phyloP scores from a whole-genome alignment of 495 filamentous ascomycete species.

The Oidiodendron maius region DNA sequence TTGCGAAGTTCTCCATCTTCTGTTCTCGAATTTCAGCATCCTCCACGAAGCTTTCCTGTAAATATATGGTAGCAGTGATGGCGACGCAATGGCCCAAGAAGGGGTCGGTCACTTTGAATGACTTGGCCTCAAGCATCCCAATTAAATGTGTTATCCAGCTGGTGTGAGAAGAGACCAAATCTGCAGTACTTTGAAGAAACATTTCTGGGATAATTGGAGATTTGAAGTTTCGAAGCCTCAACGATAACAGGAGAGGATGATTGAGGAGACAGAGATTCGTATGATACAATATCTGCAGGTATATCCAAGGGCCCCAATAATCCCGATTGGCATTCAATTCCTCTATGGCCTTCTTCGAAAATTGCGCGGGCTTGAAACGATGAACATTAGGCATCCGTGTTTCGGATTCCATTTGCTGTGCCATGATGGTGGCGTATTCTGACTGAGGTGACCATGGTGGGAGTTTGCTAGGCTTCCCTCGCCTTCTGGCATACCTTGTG shows the following conservation, averaged over 20 bases:
- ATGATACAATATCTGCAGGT: slow-evolving; percentile 44
- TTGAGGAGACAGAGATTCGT: slow-evolving; percentile 43
- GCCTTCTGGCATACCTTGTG: slow-evolving; percentile 37
- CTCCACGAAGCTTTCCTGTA: slow-evolving; percentile 42
- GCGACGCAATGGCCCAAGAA: slow-evolving; percentile 43
- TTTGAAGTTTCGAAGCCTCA: slow-evolving; percentile 39
- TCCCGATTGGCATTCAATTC: slow-evolving; percentile 35
- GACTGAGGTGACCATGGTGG: slow-evolving; percentile 46
- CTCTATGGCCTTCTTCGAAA: slow-evolving; percentile 33
- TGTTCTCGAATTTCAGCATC: slow-evolving; percentile 30
- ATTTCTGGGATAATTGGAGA: slow-evolving; percentile 38
- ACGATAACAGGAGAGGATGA: slow-evolving; percentile 38
- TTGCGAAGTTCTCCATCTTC: slow-evolving; percentile 38
- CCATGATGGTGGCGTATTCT: slow-evolving; percentile 41
- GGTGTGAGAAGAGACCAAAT: slow-evolving; percentile 40
- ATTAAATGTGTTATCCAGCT: slow-evolving; percentile 45
- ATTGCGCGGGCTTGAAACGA: slow-evolving; percentile 38
- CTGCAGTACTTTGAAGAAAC: slow-evolving; percentile 41
- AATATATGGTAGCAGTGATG: slow-evolving; percentile 43
- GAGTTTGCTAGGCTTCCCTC: slow-evolving; percentile 36
- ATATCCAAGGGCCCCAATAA: slow-evolving; percentile 44
- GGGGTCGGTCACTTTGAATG: slow-evolving; percentile 38
- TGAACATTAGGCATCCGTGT: slow-evolving; percentile 41
- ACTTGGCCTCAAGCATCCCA: slow-evolving; percentile 38
- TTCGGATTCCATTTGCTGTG: slow-evolving; percentile 42